Conservation (phyloP, 192 early-diverging fungal genomes). For the Rhizophagus clarus region DNA sequence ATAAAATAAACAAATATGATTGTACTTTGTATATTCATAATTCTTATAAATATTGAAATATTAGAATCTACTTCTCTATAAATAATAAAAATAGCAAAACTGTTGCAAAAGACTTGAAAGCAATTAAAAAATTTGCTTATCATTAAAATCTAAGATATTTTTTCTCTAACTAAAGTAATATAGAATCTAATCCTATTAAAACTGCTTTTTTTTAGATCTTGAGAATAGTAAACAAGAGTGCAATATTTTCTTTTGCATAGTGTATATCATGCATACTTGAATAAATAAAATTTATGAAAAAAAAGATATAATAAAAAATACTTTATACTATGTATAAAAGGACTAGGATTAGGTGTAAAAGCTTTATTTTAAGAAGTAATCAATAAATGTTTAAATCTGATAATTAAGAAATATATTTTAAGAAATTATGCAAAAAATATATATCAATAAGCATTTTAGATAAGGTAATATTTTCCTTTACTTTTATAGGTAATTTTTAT, state of each 20-base stretch:
- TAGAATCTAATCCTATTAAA: neutral
- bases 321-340: constrained; percentile 15
- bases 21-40: no score
- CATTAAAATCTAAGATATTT: constrained; percentile 4
- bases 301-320: neutral
- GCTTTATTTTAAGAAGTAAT: neutral
- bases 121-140: neutral
- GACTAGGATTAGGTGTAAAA: neutral
- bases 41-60: no score
- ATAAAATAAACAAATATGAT: no score
- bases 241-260: constrained; percentile 13
- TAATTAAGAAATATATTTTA: no score
- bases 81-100: neutral
- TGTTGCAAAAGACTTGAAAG: constrained; percentile 9
- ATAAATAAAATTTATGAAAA: no score
- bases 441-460: constrained; percentile 16
- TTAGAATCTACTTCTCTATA: no score
- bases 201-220: constrained; percentile 1
- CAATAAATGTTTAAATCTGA: no score
- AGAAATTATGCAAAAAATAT: no score
- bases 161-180: constrained; percentile 9
- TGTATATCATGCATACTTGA: constrained; percentile 26
- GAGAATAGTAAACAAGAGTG: constrained; percentile 8
- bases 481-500: constrained; percentile 28
- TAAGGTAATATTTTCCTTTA: constrained; percentile 14